Evolutionary conservation across 768 basidiomycete genomes (phyloP), one percentile per base, ranked within the genome.

Genomic region (Tricholoma flavovirens): DNA sequence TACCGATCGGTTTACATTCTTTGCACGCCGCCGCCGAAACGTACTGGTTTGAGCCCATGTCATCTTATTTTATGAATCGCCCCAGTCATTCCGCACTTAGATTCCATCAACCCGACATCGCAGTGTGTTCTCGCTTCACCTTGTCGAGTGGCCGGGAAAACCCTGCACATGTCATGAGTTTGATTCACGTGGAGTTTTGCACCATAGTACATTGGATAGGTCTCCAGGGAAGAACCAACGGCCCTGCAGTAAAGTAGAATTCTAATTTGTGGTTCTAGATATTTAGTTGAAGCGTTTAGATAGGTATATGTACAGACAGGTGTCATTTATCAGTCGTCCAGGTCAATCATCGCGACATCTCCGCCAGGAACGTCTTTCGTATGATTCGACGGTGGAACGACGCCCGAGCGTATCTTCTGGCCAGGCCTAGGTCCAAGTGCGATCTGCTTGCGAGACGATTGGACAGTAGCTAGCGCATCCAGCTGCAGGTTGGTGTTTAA

Each of bases 361-460:
- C 54, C 52, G 22, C 57, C 50, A 11, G 55, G 35, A 21, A 55
- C 40, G 6, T 49, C 11, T 19, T 38, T 38, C 15, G 29, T 5
- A 26, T 26, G 49, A 10, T 55, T 60, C 0, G 48, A 32, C 59
- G 75, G 76, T 6, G 65, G 66, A 36, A 73, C 64, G 7, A 86
- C 83, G 6, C 83, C 83, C 8, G 84, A 86, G n/a, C 79, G 80
- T 53, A 86, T 76, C 55, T 77, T 82, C 17, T 78, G 75, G 9
- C 89, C 87, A 15, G 85, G 83, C 50, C 80, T 72, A 4, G 84
- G 84, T 12, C 80, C 81, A n/a, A 91, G 78, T 10, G 71, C 67
- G 14, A 88, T 79, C 11, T 75, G 74, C 64, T 73, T 81, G 49
- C 79, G 75, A n/a, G 75, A 74, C 4, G 69, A 65, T 29, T 82